A percentile compares a stretch with the other conserved stretches of the same genome.
Evolutionary conservation across 176 grass and related monocot species (phyloP).

Genomic region (Aegilops longissima): DNA sequence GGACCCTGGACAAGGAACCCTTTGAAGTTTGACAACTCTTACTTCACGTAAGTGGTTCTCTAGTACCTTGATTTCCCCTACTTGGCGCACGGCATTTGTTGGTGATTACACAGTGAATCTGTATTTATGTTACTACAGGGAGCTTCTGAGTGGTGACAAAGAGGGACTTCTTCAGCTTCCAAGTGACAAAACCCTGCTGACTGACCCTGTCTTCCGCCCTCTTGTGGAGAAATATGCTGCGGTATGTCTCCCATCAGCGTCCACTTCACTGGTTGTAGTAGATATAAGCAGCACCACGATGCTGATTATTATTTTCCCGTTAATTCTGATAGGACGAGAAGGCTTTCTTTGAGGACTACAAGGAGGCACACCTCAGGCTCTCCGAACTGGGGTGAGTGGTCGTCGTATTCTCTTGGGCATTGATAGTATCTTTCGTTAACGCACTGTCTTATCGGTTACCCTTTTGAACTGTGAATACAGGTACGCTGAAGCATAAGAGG

Average conservation of each 20-base stretch:
- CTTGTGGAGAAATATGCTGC: slow-evolving; percentile 85
- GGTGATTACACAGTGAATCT: background rate
- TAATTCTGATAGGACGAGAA: slow-evolving; percentile 62
- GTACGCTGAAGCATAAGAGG: slow-evolving; percentile 61
- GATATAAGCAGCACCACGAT: background rate
- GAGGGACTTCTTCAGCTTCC: slow-evolving; percentile 87
- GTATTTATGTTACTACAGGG: slow-evolving; percentile 31
- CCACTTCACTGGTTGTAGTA: background rate
- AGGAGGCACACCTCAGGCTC: slow-evolving; percentile 82
- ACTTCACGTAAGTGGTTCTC: slow-evolving; percentile 55
- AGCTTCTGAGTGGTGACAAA: slow-evolving; percentile 86
- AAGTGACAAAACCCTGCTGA: slow-evolving; percentile 81
- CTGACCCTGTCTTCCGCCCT: slow-evolving; percentile 70
- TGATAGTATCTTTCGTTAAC: background rate
- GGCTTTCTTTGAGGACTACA: slow-evolving; percentile 88
- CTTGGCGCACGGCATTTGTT: background rate
- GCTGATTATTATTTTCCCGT: background rate
- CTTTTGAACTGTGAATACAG: slow-evolving; percentile 36
- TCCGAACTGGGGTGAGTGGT: slow-evolving; percentile 71
- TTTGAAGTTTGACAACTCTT: slow-evolving; percentile 72
- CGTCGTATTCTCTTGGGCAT: background rate
- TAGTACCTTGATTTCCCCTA: background rate
- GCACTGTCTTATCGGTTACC: background rate
- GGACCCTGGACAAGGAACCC: slow-evolving; percentile 78
- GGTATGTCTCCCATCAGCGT: slow-evolving; percentile 27